phyloP scores from a whole-genome alignment of 208 protist species.

The Wallacemonas rigidus region DNA sequence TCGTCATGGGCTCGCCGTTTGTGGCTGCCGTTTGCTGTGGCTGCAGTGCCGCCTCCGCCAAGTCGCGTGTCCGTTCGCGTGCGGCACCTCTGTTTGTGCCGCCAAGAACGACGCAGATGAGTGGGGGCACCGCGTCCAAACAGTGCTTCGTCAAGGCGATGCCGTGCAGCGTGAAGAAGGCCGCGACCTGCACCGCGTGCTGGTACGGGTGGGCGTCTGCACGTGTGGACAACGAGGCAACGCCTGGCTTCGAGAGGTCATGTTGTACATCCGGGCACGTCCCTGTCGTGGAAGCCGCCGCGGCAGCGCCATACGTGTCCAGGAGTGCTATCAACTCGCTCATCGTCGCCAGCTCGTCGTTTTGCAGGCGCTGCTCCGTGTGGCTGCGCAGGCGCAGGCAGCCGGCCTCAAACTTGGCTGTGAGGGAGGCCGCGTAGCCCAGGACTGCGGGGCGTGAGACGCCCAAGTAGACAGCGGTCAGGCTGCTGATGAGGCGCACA shows the following conservation, averaged over 20 bases:
- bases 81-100: neutral
- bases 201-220: constrained; percentile 4
- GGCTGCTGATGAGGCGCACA: constrained; percentile 31
- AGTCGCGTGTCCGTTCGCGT: neutral
- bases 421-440: constrained; percentile 35
- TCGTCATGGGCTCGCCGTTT: neutral
- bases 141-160: constrained; percentile 57
- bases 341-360: constrained; percentile 64
- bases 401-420: constrained; percentile 33
- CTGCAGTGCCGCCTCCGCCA: neutral
- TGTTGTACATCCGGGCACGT: neutral
- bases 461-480: constrained; percentile 22
- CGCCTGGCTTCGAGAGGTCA: too few species aligned
- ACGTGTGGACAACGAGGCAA: too few species aligned
- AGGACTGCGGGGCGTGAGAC: constrained; percentile 15
- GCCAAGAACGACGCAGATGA: constrained; percentile 23
- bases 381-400: constrained; percentile 33
- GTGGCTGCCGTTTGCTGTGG: neutral
- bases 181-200: constrained; percentile 29
- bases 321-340: constrained; percentile 47
- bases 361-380: constrained; percentile 25
- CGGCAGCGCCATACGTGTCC: constrained; percentile 13
- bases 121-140: constrained; percentile 36
- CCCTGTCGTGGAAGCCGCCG: neutral
- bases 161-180: constrained; percentile 52